Percentiles rank a stretch among this genome's conserved stretches.
These are phyloP conservation scores for Neonectria neomacrospora DNA, from an alignment of 2,329 filamentous ascomycete species.

Conservation along the genomic window DNA sequence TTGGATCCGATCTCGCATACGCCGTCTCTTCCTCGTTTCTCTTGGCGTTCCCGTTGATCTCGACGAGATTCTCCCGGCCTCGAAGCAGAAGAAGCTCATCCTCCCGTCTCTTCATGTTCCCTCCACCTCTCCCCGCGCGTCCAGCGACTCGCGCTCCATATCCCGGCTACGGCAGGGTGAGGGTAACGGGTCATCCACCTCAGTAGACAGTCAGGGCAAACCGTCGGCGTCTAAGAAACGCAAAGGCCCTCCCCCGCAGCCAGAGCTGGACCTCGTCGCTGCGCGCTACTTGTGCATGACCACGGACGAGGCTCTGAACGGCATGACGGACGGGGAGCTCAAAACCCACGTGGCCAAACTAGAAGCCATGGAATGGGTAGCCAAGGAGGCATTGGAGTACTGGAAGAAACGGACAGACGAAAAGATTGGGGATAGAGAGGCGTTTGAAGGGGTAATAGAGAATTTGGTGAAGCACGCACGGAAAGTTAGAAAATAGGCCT, in stretches of 20 bases:
- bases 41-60: conserved; percentile 95
- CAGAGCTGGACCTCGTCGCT: conserved; percentile 81
- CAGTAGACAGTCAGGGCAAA: conserved; percentile 68
- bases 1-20: conserved; percentile 96
- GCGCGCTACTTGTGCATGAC: conserved; percentile 83
- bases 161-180: conserved; percentile 60
- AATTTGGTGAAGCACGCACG: conserved; percentile 93
- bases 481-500: conserved; percentile 77
- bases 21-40: conserved; percentile 93
- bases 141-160: conserved; percentile 63
- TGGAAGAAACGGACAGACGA: conserved; percentile 90
- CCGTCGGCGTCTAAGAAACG: conserved; percentile 57
- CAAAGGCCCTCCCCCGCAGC: conserved; percentile 73
- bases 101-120: conserved; percentile 86
- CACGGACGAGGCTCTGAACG: conserved; percentile 83
- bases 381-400: conserved; percentile 83
- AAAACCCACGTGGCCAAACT: conserved; percentile 75
- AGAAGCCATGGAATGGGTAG: conserved; percentile 74
- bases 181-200: conserved; percentile 66
- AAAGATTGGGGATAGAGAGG: conserved; percentile 89
- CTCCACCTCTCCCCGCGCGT: conserved; percentile 65
- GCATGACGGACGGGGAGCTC: conserved; percentile 83
- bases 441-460: conserved; percentile 96
- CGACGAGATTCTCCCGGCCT: conserved; percentile 95
- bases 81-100: conserved; percentile 97